phyloP scores from a whole-genome alignment of 1,284 basidiomycete species.

The Microbotryum lychnidis-dioicae region DNA sequence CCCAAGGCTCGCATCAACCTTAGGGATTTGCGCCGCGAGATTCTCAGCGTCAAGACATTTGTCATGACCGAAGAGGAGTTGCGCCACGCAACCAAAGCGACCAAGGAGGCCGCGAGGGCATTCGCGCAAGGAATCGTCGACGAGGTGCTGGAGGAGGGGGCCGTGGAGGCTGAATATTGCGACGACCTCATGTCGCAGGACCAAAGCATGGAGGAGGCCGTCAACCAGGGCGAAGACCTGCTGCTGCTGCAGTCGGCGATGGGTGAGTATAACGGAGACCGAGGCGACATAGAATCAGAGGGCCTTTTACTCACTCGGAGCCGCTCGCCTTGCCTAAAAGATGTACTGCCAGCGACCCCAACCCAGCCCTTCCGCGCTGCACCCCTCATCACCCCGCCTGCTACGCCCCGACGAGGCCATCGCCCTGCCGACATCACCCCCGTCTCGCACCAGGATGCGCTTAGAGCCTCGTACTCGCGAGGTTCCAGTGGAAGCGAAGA shows the following conservation, averaged over 20 bases:
- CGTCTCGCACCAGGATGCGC: no score
- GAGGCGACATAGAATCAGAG: background rate
- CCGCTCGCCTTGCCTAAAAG: background rate
- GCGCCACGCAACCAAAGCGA: constrained; percentile 40
- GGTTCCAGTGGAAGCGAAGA: background rate
- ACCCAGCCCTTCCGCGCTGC: constrained; percentile 13
- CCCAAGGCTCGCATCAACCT: constrained; percentile 49
- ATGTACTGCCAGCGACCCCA: constrained; percentile 9
- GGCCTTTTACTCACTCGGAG: no score
- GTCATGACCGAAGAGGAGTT: constrained; percentile 55
- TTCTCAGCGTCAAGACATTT: constrained; percentile 57
- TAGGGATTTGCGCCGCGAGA: constrained; percentile 52
- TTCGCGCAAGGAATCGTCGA: constrained; percentile 19
- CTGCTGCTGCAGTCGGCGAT: background rate
- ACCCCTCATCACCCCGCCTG: constrained; percentile 25
- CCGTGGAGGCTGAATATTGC: no score
- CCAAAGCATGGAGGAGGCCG: constrained; percentile 11
- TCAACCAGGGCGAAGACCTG: background rate
- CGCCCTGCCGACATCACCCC: constrained; percentile 4
- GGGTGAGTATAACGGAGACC: background rate
- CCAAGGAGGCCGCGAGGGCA: constrained; percentile 36
- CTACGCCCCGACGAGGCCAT: constrained; percentile 17
- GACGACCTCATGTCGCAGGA: background rate
- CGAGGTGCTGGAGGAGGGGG: background rate
- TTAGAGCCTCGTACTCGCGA: no score